Evolutionary conservation across 192 early-diverging fungal genomes (phyloP), one percentile per base, ranked within the genome.

Genomic region (Backusella circina): DNA sequence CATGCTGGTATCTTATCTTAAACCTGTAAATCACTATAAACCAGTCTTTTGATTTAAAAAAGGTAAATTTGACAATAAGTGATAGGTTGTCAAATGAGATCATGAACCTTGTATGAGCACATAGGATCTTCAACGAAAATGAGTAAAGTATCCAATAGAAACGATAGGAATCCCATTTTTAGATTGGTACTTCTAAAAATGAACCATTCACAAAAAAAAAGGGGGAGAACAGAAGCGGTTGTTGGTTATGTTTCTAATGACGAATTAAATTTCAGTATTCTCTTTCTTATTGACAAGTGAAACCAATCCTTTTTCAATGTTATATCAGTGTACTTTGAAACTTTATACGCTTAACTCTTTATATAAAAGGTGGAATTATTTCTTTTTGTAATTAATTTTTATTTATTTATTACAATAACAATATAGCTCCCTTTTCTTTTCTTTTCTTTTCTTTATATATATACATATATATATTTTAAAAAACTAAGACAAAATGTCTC

Each of bases 191-290:
- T 61, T 61, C 54, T 61, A 61, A 61, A 61, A 61, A 26, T 61
- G 54, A 61, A 61, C 23, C 54, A 61, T 28, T 61, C 23, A 28
- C 13, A 28, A 61, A 47, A 47, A 47, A 47, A 47, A 61, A 61
- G 23, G 54, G 54, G 21, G 54, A 61, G 54, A 61, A 13, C n/a
- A 61, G 26, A 61, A 61, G 26, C 54, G 10, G 26, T 61, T 61
- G 54, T 61, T 61, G 23, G 54, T 61, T 61, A 61, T 10, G 12
- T 61, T 61, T 61, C 10, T 61, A 61, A 61, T 61, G 54, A 61
- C 54, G 54, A 61, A 61, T 61, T 61, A 61, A 28, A 61, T 61
- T 61, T 26, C 54, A 61, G 54, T 61, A 61, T 61, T 61, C 54
- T 10, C 54, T 61, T 61, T 61, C 3, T 61, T 61, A 61, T 61